These are phyloP conservation scores for Candida awuae DNA, from an alignment of 805 yeast species.

Conservation along the genomic window DNA sequence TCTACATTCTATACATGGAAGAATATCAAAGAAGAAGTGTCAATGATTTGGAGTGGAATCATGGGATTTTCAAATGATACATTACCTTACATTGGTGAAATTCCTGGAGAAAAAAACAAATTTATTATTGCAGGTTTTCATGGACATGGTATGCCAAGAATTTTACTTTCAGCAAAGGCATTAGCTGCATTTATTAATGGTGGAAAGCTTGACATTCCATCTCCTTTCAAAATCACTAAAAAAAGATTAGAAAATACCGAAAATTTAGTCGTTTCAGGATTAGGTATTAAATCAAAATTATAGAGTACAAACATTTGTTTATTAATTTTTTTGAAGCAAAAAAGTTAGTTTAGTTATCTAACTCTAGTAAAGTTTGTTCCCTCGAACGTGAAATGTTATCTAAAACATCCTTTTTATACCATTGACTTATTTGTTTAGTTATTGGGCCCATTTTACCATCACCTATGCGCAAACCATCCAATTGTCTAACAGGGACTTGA, in stretches of 20 bases:
- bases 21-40: slow-evolving; percentile 18
- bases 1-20: slow-evolving; percentile 29
- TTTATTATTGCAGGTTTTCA: slow-evolving; percentile 40
- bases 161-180: slow-evolving; percentile 33
- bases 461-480: slow-evolving; percentile 5
- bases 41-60: slow-evolving; percentile 38
- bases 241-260: slow-evolving; percentile 14
- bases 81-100: slow-evolving; percentile 37
- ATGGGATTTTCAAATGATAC: slow-evolving; percentile 37
- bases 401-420: slow-evolving; percentile 3
- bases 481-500: slow-evolving; percentile 1
- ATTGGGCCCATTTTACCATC: slow-evolving; percentile 1
- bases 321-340: too few species aligned
- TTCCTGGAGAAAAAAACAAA: slow-evolving; percentile 25
- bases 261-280: slow-evolving; percentile 1
- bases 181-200: slow-evolving; percentile 22
- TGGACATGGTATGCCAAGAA: slow-evolving; percentile 47
- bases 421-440: not conserved
- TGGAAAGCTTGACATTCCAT: slow-evolving; percentile 15
- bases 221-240: slow-evolving; percentile 18
- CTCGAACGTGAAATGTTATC: not conserved
- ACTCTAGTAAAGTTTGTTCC: not conserved
- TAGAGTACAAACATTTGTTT: too few species aligned
- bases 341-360: too few species aligned
- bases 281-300: not conserved